Percentiles rank a stretch among this genome's conserved stretches.
These are phyloP conservation scores for Nidula microcarpa DNA, from an alignment of 768 basidiomycete genomes.

Conservation along the genomic window DNA sequence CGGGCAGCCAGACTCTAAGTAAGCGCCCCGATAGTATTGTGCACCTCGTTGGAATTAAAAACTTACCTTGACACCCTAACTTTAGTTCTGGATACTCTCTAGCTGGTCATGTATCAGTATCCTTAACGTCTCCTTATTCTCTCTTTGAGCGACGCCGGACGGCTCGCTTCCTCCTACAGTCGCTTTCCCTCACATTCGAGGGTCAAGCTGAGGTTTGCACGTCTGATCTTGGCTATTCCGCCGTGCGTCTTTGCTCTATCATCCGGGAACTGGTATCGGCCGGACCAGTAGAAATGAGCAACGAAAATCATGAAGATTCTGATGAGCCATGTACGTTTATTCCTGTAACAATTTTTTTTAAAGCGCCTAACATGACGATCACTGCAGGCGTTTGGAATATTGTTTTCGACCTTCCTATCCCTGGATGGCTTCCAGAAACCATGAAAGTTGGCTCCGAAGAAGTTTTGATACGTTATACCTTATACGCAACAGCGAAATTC, in stretches of 20 bases:
- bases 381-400: slow-evolving; percentile 60
- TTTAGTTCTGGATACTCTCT: slow-evolving; percentile 82
- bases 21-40: slow-evolving; percentile 19
- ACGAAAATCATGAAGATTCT: slow-evolving; percentile 60
- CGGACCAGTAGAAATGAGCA: slow-evolving; percentile 57
- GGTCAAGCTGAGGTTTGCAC: slow-evolving; percentile 79
- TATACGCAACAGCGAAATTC: slow-evolving; percentile 67
- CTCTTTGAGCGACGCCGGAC: slow-evolving; percentile 53
- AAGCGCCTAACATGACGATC: not conserved
- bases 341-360: slow-evolving; percentile 1
- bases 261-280: slow-evolving; percentile 57
- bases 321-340: slow-evolving; percentile 43
- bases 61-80: not conserved
- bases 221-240: slow-evolving; percentile 61
- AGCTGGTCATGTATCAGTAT: slow-evolving; percentile 74
- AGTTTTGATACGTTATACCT: slow-evolving; percentile 59
- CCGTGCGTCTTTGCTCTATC: slow-evolving; percentile 63
- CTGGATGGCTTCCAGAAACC: slow-evolving; percentile 83
- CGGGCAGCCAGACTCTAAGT: slow-evolving; percentile 66
- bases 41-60: not conserved
- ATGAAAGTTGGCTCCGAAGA: slow-evolving; percentile 46
- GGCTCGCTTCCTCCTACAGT: slow-evolving; percentile 56
- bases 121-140: slow-evolving; percentile 53
- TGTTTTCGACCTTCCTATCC: slow-evolving; percentile 78
- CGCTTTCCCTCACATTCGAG: slow-evolving; percentile 76